Base-by-base conservation (phyloP, 805 yeast species). In the Debaryomyces prosopidis region DNA sequence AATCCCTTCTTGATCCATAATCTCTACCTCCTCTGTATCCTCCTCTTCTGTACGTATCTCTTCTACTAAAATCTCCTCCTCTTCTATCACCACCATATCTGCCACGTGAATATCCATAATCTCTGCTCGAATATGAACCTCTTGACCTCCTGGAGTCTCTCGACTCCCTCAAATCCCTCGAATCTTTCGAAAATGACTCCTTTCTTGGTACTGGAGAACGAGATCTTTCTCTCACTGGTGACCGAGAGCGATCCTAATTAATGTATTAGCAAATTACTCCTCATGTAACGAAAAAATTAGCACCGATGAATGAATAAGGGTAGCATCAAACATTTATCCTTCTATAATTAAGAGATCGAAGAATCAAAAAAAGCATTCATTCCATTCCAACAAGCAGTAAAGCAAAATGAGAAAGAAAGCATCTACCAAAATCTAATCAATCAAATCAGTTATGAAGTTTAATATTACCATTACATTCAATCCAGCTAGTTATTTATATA, bases 121-220 rank as follows among this genome's bases (percentile, higher is more conserved):
- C 65, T 45, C 73, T 62, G 48, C 69, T 60, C 17, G 52, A 44
- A 35, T 48, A 42, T n/a, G 50, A 46, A 20, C 38, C 52, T 44
- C 37, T 47, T 44, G 51, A 42, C 30, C 31, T 48, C 38, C 19
- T 44, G 19, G 48, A 36, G 32, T 40, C 47, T 39, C 56, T 57
- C 37, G 55, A 52, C 12, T 51, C 54, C 20, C 61, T 49, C 40
- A 76, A 72, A 4, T 23, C 26, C 9, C 26, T 30, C 42, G 76
- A 75, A 66, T 67, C 44, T 36, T 42, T 49, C 17, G 43, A 33
- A 6, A 14, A 19, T 5, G 45, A 39, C 35, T 47, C 44, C 27
- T 46, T 41, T 40, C 62, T 59, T 27, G 77, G 66, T 23, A 68
- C 60, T 43, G 71, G 73, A 45, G 73, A 72, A 37, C 68, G 62